These are phyloP conservation scores for Protomyces lactucae-debilis DNA, from an alignment of 1,139 yeast species.

Conservation along the genomic window DNA sequence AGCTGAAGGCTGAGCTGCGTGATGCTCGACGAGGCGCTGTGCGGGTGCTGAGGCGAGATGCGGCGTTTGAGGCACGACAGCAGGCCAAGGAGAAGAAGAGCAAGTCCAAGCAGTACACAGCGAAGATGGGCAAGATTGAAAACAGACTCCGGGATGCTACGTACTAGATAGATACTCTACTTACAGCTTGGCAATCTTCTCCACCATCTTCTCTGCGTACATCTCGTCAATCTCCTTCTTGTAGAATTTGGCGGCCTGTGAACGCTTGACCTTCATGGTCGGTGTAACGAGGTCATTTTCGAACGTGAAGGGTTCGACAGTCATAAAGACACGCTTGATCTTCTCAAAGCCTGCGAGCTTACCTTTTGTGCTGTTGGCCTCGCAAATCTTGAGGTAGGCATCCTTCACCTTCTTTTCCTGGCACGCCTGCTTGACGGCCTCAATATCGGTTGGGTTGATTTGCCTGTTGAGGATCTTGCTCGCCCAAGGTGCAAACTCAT, in stretches of 20 bases:
- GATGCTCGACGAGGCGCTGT: slow-evolving; percentile 84
- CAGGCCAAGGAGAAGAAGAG: slow-evolving; percentile 72
- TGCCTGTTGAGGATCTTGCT: slow-evolving; percentile 34
- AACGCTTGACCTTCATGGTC: slow-evolving; percentile 66
- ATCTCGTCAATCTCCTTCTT: slow-evolving; percentile 46
- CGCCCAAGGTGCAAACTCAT: slow-evolving; percentile 37
- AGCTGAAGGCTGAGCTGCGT: slow-evolving; percentile 79
- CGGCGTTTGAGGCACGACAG: slow-evolving; percentile 80
- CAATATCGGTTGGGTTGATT: slow-evolving; percentile 36
- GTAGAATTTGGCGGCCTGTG: slow-evolving; percentile 51
- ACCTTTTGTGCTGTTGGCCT: slow-evolving; percentile 37
- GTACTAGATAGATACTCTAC: not conserved
- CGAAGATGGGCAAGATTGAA: slow-evolving; percentile 72
- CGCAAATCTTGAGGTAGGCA: slow-evolving; percentile 38
- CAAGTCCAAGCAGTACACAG: slow-evolving; percentile 73
- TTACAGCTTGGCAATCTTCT: slow-evolving; percentile 15
- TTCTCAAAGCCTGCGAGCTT: slow-evolving; percentile 54
- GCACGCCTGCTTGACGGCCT: slow-evolving; percentile 37
- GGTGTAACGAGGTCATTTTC: slow-evolving; percentile 68
- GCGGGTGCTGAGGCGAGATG: slow-evolving; percentile 85
- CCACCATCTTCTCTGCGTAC: slow-evolving; percentile 47
- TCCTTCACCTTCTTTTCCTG: slow-evolving; percentile 38
- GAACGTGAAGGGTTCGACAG: slow-evolving; percentile 61
- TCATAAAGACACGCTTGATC: slow-evolving; percentile 56
- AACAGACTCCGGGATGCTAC: slow-evolving; percentile 13